These are phyloP conservation scores for Martensiomyces pterosporus DNA, from an alignment of 192 early-diverging fungal genomes.

Conservation along the genomic window DNA sequence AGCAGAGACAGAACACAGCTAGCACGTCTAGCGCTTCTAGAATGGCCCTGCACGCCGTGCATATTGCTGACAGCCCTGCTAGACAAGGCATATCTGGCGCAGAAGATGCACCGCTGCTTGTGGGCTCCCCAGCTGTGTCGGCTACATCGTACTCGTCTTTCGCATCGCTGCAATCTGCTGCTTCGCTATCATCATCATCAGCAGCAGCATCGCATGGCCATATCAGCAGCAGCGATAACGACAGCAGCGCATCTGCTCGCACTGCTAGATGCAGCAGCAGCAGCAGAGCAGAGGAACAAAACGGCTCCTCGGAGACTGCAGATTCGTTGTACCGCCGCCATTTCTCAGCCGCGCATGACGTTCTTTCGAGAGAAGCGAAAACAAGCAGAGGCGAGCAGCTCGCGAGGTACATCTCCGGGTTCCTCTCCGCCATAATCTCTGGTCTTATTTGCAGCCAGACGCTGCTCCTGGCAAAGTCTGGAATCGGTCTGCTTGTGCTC, in stretches of 20 bases:
- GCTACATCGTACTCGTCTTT: too few relatives aligned
- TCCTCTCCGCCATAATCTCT: conserved; percentile 63
- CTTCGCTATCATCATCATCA: neutral
- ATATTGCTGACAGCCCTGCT: too few relatives aligned
- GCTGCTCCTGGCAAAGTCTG: conserved; percentile 73
- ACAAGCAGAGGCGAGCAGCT: conserved; percentile 14
- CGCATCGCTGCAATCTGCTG: conserved; percentile 1
- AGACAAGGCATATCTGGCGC: neutral
- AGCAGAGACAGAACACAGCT: too few relatives aligned
- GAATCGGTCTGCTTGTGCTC: conserved; percentile 65
- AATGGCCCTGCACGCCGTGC: conserved; percentile 9
- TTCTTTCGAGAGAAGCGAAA: conserved; percentile 21
- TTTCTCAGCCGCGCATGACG: conserved; percentile 16
- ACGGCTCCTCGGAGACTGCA: conserved; percentile 3
- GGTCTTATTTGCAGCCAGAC: conserved; percentile 72
- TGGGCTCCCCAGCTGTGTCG: neutral
- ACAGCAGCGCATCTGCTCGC: too few relatives aligned
- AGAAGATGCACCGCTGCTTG: conserved; percentile 5
- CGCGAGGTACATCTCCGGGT: conserved; percentile 49
- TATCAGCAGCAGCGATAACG: neutral
- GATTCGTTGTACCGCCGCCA: conserved; percentile 31
- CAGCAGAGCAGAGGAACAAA: too few relatives aligned
- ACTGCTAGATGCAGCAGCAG: neutral
- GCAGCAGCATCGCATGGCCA: neutral
- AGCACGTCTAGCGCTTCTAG: too few relatives aligned